These are phyloP conservation scores for Isatis lusitanica DNA, from an alignment of 441 rosid genomes.

Conservation along the genomic window DNA sequence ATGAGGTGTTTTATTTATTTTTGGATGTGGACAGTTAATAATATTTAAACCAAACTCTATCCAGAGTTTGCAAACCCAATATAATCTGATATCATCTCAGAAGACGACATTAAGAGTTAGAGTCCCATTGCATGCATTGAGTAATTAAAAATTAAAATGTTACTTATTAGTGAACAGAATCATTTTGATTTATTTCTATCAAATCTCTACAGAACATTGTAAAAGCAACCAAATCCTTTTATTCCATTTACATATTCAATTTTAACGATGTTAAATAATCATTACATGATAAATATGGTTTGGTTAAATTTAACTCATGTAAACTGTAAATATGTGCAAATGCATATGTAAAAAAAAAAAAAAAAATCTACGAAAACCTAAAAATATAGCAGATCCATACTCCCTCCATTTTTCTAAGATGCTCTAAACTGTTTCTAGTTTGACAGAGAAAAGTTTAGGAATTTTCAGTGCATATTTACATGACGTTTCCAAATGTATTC, in stretches of 20 bases:
- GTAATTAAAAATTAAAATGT: background rate
- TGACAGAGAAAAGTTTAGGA: background rate
- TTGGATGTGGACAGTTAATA: conserved; percentile 25
- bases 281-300: background rate
- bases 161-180: conserved; percentile 13
- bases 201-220: background rate
- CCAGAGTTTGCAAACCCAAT: conserved; percentile 17
- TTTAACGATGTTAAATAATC: background rate
- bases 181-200: background rate
- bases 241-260: background rate
- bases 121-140: conserved; percentile 18
- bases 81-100: conserved; percentile 22
- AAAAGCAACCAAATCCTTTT: background rate
- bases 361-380: background rate
- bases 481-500: background rate
- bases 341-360: background rate
- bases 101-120: conserved; percentile 23
- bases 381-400: background rate
- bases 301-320: background rate
- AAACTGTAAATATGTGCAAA: background rate
- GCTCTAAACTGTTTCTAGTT: background rate
- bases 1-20: conserved; percentile 33
- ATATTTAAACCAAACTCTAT: conserved; percentile 22
- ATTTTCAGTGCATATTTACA: background rate
- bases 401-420: background rate